phyloP scores from a whole-genome alignment of 2,329 filamentous ascomycete genomes.

The Xylariomycetidae sp. region DNA sequence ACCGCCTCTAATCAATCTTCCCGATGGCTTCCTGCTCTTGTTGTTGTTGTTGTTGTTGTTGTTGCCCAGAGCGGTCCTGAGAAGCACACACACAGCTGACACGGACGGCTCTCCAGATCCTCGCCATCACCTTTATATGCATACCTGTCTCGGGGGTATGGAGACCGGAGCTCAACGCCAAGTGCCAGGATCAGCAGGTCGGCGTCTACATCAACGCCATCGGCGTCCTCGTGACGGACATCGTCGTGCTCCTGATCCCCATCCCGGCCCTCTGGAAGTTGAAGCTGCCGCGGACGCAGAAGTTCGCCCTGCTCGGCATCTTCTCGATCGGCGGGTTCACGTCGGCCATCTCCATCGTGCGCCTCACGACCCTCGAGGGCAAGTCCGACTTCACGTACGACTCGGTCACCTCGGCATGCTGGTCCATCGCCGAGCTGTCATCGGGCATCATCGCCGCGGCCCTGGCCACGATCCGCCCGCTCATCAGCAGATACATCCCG shows the following conservation, averaged over 20 bases:
- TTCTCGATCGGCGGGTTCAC: conserved; percentile 8
- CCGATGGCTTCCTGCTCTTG: too few species aligned
- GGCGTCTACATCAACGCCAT: conserved; percentile 8
- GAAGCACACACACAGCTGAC: too few species aligned
- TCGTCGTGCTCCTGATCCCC: conserved; percentile 6
- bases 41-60: too few species aligned
- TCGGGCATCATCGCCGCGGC: conserved; percentile 9
- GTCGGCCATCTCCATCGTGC: conserved; percentile 7
- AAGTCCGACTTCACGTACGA: conserved; percentile 6
- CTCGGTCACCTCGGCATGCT: conserved; percentile 5
- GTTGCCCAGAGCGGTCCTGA: too few species aligned
- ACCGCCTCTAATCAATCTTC: too few species aligned
- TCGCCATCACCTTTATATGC: conserved; percentile 22
- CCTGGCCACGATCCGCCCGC: conserved; percentile 7
- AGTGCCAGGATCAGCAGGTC: conserved; percentile 6
- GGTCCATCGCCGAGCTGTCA: conserved; percentile 8
- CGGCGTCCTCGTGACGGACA: conserved; percentile 7
- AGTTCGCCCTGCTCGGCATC: conserved; percentile 6
- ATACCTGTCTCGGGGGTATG: conserved; percentile 23
- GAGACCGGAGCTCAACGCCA: conserved; percentile 13
- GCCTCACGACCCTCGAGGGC: conserved; percentile 6
- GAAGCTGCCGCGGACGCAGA: conserved; percentile 7
- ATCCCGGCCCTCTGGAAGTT: conserved; percentile 7
- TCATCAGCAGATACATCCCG: conserved; percentile 5
- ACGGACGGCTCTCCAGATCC: too few species aligned